Evolutionary conservation across 2,329 filamentous ascomycete species (phyloP).

Genomic region (Zalaria obscura): DNA sequence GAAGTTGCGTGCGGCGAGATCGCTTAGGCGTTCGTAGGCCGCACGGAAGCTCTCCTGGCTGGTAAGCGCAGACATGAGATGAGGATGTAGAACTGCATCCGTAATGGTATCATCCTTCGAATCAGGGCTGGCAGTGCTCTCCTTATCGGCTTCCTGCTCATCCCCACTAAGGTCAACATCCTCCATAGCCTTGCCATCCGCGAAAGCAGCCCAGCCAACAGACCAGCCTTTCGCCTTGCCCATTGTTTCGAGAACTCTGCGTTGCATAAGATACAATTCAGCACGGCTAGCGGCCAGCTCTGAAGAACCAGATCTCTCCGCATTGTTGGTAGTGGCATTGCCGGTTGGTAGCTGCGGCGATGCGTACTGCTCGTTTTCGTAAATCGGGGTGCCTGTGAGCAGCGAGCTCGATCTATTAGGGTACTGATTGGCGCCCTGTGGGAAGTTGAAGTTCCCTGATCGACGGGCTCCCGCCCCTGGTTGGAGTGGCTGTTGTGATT

Average conservation of each 20-base stretch:
- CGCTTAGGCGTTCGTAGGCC: slow-evolving; percentile 51
- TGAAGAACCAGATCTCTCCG: slow-evolving; percentile 41
- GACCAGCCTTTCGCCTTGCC: slow-evolving; percentile 62
- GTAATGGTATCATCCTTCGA: background rate
- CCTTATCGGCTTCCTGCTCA: slow-evolving; percentile 1
- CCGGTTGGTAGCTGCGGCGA: background rate
- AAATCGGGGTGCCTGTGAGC: slow-evolving; percentile 10
- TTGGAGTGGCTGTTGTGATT: too few relatives aligned
- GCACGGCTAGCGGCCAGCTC: slow-evolving; percentile 72
- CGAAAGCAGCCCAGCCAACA: slow-evolving; percentile 50
- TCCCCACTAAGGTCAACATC: slow-evolving; percentile 23
- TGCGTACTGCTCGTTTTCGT: slow-evolving; percentile 18
- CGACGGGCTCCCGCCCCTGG: too few relatives aligned
- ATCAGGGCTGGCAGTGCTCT: background rate
- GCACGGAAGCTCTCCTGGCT: slow-evolving; percentile 24
- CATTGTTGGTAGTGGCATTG: slow-evolving; percentile 7
- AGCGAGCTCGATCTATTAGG: slow-evolving; percentile 6
- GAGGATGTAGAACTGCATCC: slow-evolving; percentile 6
- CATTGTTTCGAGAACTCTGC: slow-evolving; percentile 63
- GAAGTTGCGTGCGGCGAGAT: slow-evolving; percentile 71
- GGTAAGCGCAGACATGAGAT: slow-evolving; percentile 18
- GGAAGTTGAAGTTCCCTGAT: slow-evolving; percentile 6
- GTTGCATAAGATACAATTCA: slow-evolving; percentile 66
- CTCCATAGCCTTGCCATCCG: slow-evolving; percentile 14
- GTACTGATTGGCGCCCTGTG: slow-evolving; percentile 8